Conservation (phyloP, 2,329 filamentous ascomycete species). For the Byssochlamys sp. region DNA sequence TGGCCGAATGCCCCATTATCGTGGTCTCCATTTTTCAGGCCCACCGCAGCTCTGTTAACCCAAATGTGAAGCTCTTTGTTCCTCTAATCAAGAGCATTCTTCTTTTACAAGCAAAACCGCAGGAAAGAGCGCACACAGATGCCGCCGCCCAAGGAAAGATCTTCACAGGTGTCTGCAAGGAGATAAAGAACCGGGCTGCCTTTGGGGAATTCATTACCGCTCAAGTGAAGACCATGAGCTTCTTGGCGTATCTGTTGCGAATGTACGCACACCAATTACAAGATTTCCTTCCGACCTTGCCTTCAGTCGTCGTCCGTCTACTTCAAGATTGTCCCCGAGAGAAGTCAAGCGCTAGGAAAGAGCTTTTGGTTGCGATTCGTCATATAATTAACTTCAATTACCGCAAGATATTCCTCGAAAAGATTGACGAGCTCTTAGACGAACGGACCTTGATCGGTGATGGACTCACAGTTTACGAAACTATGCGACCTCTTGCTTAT, state of each 20-base stretch:
- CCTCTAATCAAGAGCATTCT: constrained; percentile 87
- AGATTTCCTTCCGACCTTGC: constrained; percentile 77
- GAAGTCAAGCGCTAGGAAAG: constrained; percentile 86
- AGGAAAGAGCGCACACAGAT: constrained; percentile 82
- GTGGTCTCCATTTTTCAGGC: constrained; percentile 97
- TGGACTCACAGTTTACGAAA: constrained; percentile 91
- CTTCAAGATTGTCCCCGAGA: constrained; percentile 90
- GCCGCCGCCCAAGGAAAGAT: constrained; percentile 69
- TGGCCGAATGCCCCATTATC: constrained; percentile 95
- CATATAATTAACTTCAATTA: constrained; percentile 99
- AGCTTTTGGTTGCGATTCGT: constrained; percentile 86
- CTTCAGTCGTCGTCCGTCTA: constrained; percentile 79
- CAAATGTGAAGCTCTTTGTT: constrained; percentile 85
- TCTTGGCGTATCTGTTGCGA: constrained; percentile 81
- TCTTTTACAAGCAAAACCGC: constrained; percentile 78
- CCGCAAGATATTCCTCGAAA: constrained; percentile 81
- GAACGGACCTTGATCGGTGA: constrained; percentile 91
- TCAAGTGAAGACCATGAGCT: constrained; percentile 99
- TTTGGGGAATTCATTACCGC: constrained; percentile 97
- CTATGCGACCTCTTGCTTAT: constrained; percentile 87
- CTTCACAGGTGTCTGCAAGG: constrained; percentile 84
- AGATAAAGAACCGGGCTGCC: constrained; percentile 83
- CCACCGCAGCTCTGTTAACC: constrained; percentile 66
- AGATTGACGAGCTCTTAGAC: constrained; percentile 90
- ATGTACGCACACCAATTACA: constrained; percentile 77